Evolutionary conservation across 2,329 filamentous ascomycete species (phyloP).

Genomic region (Hypoxylon rubiginosum): DNA sequence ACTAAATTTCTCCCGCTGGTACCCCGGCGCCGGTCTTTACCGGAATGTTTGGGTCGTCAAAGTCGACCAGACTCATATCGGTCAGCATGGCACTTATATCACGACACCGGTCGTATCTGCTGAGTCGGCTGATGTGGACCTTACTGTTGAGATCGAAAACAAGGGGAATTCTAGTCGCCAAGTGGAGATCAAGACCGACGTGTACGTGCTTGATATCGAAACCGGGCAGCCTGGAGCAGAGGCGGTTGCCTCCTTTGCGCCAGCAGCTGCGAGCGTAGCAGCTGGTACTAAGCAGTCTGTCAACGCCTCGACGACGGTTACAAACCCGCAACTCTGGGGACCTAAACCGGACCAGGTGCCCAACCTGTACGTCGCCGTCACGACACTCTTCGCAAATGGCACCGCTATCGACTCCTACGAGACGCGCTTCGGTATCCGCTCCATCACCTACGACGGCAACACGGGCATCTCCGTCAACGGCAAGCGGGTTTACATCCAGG

Average conservation of each 20-base stretch:
- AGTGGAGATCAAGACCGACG: conserved; percentile 57
- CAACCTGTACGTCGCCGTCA: conserved; percentile 63
- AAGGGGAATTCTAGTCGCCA: conserved; percentile 48
- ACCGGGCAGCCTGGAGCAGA: conserved; percentile 48
- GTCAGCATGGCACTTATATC: conserved; percentile 64
- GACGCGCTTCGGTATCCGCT: conserved; percentile 64
- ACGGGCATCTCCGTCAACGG: conserved; percentile 63
- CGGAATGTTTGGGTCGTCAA: conserved; percentile 68
- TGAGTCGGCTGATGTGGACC: conserved; percentile 59
- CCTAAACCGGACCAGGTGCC: conserved; percentile 60
- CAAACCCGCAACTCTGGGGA: conserved; percentile 62
- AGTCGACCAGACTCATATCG: conserved; percentile 61
- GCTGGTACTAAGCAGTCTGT: conserved; percentile 51
- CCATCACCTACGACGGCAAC: conserved; percentile 55
- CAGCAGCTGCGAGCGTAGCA: conserved; percentile 44
- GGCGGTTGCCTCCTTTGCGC: conserved; percentile 54
- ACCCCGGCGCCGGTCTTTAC: conserved; percentile 67
- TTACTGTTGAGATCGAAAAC: conserved; percentile 63
- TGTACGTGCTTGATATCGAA: conserved; percentile 55
- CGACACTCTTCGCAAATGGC: conserved; percentile 51
- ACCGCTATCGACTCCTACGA: conserved; percentile 59
- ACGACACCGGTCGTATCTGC: conserved; percentile 61
- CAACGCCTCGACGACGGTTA: conserved; percentile 54
- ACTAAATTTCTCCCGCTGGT: conserved; percentile 64
- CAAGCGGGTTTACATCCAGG: conserved; percentile 59